Evolutionary conservation across 208 protist genomes (phyloP).

Genomic region (Trypanosoma cruzi): DNA sequence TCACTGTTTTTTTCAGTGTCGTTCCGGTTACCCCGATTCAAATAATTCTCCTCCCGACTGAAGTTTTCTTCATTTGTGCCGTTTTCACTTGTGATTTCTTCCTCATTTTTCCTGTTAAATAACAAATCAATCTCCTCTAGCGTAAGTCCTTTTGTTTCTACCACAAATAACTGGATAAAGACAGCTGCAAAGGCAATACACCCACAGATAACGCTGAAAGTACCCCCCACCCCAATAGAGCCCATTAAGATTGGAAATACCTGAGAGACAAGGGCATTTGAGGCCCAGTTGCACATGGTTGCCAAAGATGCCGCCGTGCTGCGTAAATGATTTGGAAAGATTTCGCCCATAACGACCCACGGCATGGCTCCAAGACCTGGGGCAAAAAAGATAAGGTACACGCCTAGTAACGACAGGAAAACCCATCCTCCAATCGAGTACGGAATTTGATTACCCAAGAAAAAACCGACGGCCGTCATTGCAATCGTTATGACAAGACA

Average conservation of each 20-base stretch:
- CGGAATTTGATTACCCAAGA: constrained; percentile 54
- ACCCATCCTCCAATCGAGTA: constrained; percentile 68
- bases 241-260: constrained; percentile 87
- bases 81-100: background rate
- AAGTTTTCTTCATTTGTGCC: background rate
- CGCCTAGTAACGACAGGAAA: constrained; percentile 70
- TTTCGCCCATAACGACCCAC: constrained; percentile 92
- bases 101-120: constrained; percentile 30
- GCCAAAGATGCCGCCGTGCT: constrained; percentile 80
- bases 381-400: constrained; percentile 88
- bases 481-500: constrained; percentile 58
- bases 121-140: constrained; percentile 89
- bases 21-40: background rate
- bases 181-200: constrained; percentile 57
- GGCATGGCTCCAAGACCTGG: constrained; percentile 91
- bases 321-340: constrained; percentile 88
- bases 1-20: background rate
- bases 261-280: constrained; percentile 88
- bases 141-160: constrained; percentile 88
- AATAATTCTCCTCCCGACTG: background rate
- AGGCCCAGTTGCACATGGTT: constrained; percentile 92
- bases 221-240: constrained; percentile 79
- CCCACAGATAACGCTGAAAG: constrained; percentile 73
- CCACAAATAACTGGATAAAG: constrained; percentile 84
- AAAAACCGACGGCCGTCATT: constrained; percentile 67